Evolutionary conservation across 2,329 filamentous ascomycete genomes (phyloP), one percentile per base, ranked within the genome.

Genomic region (Botrytis galanthina): DNA sequence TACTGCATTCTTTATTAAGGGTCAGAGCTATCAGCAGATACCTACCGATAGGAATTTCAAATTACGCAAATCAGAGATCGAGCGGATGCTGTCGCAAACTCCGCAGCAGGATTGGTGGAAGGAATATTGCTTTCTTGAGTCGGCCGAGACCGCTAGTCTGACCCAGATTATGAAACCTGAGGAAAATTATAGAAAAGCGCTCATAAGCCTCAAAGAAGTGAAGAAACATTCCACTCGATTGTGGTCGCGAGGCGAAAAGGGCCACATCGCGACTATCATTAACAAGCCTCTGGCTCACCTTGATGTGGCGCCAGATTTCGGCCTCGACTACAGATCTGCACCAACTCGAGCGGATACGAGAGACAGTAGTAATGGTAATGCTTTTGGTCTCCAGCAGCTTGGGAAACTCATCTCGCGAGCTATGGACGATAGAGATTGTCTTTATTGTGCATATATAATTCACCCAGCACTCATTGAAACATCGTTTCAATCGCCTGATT

Each of bases 81-180:
- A 71, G 22, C 14, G 16, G 2, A 62, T 62, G 2, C 20, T 71
- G 6, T 71, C 54, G 22, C 14, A 51, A 20, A 14, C 29, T 7
- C 69, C 54, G 1, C 42, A 35, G 8, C 54, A 42, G 37, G 26
- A 48, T 20, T 71, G 69, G 69, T 62, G 69, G 69, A 51, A 29
- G 16, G 42, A 71, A 16, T 71, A 51, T 8, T 71, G 69, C 18
- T 51, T 71, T 29, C 44, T 71, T 8, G 57, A 71, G 14, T 7
- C 9, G 8, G 57, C 35, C 22, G 69, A n/a, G 18, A 62, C 26
- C 8, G 10, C 8, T 12, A 61, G 42, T n/a, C 12, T 62, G 14
- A 51, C 39, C 10, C 26, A 48, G 5, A 51, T 62, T 37, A 4
- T 71, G 22, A 39, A 46, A 10, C 39, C 54, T 18, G 39, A 48